These are phyloP conservation scores for Cyberlindnera maritima DNA, from an alignment of 805 yeast species.

Conservation along the genomic window DNA sequence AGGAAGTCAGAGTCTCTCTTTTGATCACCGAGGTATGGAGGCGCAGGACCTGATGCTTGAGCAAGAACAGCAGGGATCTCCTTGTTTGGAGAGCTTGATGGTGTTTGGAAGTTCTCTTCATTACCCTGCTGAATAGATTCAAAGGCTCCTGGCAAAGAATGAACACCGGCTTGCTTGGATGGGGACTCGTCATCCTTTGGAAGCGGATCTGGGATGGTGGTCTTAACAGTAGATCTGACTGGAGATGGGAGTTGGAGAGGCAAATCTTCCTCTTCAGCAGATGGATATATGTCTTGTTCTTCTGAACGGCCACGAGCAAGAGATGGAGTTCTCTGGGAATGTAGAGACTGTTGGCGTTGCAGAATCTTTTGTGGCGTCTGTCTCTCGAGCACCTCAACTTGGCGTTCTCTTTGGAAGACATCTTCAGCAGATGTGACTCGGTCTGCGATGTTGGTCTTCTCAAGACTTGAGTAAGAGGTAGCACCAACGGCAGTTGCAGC, in stretches of 20 bases:
- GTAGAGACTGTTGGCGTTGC: constrained; percentile 6
- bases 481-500: not conserved
- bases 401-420: constrained; percentile 23
- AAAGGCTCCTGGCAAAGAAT: constrained; percentile 12
- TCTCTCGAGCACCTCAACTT: constrained; percentile 8
- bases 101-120: constrained; percentile 18
- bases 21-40: constrained; percentile 4
- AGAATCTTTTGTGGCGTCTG: constrained; percentile 9
- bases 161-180: not conserved
- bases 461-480: not conserved
- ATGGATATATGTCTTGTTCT: constrained; percentile 5
- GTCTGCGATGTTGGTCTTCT: not conserved
- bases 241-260: constrained; percentile 30
- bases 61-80: not conserved
- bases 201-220: constrained; percentile 22
- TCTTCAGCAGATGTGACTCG: constrained; percentile 22
- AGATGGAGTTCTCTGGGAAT: constrained; percentile 2
- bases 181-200: constrained; percentile 4
- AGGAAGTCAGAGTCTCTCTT: constrained; percentile 29
- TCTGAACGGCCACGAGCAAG: not conserved
- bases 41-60: not conserved
- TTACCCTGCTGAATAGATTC: not conserved
- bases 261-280: constrained; percentile 24
- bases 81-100: constrained; percentile 12
- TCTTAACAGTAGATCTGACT: constrained; percentile 22